Evolutionary conservation across 2,329 filamentous ascomycete species (phyloP), one percentile per base, ranked within the genome.

Genomic region (Coccinonectria pachysandricola): DNA sequence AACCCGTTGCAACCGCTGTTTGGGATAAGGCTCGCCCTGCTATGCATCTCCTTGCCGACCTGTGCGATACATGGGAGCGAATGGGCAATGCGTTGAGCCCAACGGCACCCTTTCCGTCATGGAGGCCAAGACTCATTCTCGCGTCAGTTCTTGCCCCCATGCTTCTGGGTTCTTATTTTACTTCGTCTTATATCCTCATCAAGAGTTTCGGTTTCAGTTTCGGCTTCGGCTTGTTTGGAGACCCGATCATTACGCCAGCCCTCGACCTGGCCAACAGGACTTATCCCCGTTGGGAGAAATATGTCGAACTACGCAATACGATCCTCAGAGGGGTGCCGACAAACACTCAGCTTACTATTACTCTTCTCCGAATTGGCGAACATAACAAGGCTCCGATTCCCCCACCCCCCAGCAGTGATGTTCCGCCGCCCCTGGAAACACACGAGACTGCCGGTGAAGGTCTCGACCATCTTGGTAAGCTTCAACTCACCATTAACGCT

Each of bases 321-420:
- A 50, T 91, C 2, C 70, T 93, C 26, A 83, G 80, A 46, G 82
- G 83, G 3, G 76, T 91, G 0, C 85, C 85, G 1, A 93, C 84
- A 2, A 91, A 92, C 47, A 82, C 83, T 4, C 85, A 93, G 46
- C 69, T 92, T 11, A 76, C 83, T 0, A 60, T 92, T 15, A 92
- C 84, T 0, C 65, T 92, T 2, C 71, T 92, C 8, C 79, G 85
- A 5, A 75, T 88, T 15, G 84, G 83, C 20, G 85, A 92, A 54
- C 72, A 71, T 8, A 87, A 87, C 54, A 80, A 81, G 39, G 77
- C 81, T 1, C 85, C 85, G 0, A 54, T 92, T 0, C 82, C 83
- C 0, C 75, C 70, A 0, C 65, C 67, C 0, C 64, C 63, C 0
- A 37, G 44, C 0, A 49, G 52, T 3, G 44, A 48, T 12, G 42